Evolutionary conservation across 371 early-diverging fungal genomes (phyloP), one percentile per base, ranked within the genome.

Genomic region (Rhizopus sp.): DNA sequence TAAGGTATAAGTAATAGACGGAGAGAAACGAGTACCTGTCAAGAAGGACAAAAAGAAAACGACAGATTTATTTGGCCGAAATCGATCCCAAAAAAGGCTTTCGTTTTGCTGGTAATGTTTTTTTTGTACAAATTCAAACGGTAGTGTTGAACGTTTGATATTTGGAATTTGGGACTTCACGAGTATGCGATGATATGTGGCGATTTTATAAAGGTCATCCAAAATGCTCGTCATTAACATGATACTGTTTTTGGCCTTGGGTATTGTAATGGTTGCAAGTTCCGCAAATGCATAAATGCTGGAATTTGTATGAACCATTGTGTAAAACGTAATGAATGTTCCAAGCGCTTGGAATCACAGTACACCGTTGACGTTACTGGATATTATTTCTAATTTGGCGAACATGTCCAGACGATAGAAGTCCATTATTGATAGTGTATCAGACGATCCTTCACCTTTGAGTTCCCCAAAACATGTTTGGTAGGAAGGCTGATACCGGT

Each of bases 341-440:
- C 49, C 49, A 56, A 56, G 48, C 4, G 57, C 49, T 49, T 56
- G 48, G 38, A 48, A 56, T 12, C 23, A 56, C 40, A 56, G 46
- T 17, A 56, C 49, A 39, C 49, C 49, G 8, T 46, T 56, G 10
- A 56, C 7, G 23, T 49, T 49, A 30, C 49, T 47, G 38, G 57
- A 12, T 13, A 48, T 16, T 29, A 56, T 48, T 48, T 56, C 49
- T 34, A 48, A 30, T 39, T 55, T 55, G 7, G 45, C 45, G 16
- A 55, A 55, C 30, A 41, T 31, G 8, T 9, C 41, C 41, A 41
- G 31, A 41, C 53, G 40, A 40, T 41, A 53, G 40, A 53, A 53
- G 30, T 53, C 39, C 39, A 40, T 40, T 7, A 41, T 12, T 40
- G 41, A 16, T 5, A 29, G n/a, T 30, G 29, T 30, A 41, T 31